Conservation (phyloP, 305 asterid species). For the Coffea humblotiana region DNA sequence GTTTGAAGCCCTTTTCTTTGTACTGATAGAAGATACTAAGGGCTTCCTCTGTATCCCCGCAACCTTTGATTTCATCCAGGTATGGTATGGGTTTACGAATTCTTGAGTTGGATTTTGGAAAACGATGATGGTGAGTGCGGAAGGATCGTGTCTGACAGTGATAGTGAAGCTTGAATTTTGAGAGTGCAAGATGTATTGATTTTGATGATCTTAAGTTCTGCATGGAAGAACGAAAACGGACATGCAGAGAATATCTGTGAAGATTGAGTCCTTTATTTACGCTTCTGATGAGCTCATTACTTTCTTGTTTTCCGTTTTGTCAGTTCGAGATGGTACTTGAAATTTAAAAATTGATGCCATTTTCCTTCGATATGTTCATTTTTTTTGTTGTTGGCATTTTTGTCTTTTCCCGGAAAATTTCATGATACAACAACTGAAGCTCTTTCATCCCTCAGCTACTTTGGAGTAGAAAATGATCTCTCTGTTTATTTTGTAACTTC, state of each 20-base stretch:
- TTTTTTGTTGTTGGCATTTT: too few relatives aligned
- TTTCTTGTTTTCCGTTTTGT: too few relatives aligned
- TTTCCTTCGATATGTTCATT: too few relatives aligned
- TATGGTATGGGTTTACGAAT: conserved; percentile 61
- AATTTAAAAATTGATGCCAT: too few relatives aligned
- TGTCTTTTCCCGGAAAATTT: too few relatives aligned
- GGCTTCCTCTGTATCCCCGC: conserved; percentile 51
- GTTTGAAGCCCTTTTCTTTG: conserved; percentile 56
- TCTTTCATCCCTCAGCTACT: too few relatives aligned
- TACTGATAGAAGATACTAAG: conserved; percentile 51
- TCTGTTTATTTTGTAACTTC: too few relatives aligned
- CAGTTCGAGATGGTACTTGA: too few relatives aligned
- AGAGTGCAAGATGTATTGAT: not conserved
- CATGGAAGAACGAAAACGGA: conserved; percentile 10
- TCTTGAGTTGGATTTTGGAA: conserved; percentile 16
- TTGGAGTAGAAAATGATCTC: too few relatives aligned
- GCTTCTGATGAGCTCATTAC: too few relatives aligned
- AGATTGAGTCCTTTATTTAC: not conserved
- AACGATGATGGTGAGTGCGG: conserved; percentile 5
- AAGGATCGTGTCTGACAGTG: not conserved
- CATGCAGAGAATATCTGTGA: too few relatives aligned
- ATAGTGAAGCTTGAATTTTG: not conserved
- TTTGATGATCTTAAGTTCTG: conserved; percentile 9
- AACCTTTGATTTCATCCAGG: conserved; percentile 57
- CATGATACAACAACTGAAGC: too few relatives aligned